phyloP scores from a whole-genome alignment of 352 stramenopile genomes.

The Vaucheria bursata region DNA sequence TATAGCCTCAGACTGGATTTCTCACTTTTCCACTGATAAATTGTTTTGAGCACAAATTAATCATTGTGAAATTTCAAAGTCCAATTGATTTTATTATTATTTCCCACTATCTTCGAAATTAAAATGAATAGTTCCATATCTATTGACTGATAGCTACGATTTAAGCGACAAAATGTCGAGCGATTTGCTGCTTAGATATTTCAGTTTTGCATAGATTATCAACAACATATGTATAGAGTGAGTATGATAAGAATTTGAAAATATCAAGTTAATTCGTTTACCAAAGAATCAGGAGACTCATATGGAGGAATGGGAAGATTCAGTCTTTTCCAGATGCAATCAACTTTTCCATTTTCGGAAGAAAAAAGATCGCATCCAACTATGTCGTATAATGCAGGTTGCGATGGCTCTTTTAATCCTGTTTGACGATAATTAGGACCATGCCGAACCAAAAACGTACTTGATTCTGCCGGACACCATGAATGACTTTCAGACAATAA shows the following conservation, averaged over 20 bases:
- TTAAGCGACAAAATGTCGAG: background rate
- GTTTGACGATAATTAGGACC: constrained; percentile 33
- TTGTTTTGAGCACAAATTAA: too few relatives aligned
- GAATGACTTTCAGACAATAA: too few relatives aligned
- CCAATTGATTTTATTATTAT: too few relatives aligned
- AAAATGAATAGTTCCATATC: background rate
- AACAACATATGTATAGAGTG: background rate
- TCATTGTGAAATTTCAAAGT: too few relatives aligned
- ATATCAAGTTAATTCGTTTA: background rate
- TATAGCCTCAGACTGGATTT: too few relatives aligned
- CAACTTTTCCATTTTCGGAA: constrained; percentile 15
- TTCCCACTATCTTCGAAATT: too few relatives aligned
- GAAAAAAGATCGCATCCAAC: constrained; percentile 17
- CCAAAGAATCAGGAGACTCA: background rate
- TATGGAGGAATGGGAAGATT: constrained; percentile 14
- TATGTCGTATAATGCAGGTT: constrained; percentile 28
- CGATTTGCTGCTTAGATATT: background rate
- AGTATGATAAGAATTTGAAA: background rate
- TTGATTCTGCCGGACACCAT: constrained; percentile 18
- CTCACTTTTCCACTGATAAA: too few relatives aligned
- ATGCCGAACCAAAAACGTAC: constrained; percentile 28
- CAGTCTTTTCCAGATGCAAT: constrained; percentile 18
- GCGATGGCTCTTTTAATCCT: constrained; percentile 5
- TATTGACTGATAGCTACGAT: background rate
- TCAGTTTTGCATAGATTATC: background rate